Base-by-base conservation (phyloP, 345 rosid genomes). In the Euphorbia peplus region DNA sequence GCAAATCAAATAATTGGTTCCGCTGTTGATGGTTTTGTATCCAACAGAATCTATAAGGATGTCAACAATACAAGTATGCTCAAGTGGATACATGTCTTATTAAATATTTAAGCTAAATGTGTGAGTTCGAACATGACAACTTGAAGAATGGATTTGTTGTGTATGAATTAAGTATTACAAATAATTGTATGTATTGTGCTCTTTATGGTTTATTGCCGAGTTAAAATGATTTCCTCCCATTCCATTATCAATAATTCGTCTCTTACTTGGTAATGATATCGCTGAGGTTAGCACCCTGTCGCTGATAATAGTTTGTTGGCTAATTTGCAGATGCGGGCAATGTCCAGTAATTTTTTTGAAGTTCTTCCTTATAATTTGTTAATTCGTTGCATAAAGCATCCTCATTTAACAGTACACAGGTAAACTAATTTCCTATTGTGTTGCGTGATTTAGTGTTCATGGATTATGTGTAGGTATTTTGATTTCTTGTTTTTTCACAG, bases 341-440 rank as follows among this genome's bases (percentile, higher is more conserved):
- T 68, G 57, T 79, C 83, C 78, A 77, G 75, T 71, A 76, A 79
- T 39, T 65, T 5, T 75, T 89, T 89, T 72, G 68, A 70, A 73
- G 71, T 77, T 50, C 54, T 87, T 69, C 91, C 96, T 8, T 75
- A 73, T 70, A 78, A 82, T 63, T 52, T 89, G 75, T 76, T 89
- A 64, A 55, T 87, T 30, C 57, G 56, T 29, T 74, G 91, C 77
- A 51, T 85, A 56, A 83, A 79, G 81, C 90, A 89, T 79, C 87
- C 90, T 28, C 56, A 76, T 67, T 74, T 91, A 70, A 83, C 89
- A 5, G 73, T 91, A 60, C 71, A 85, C 72, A 85, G 96, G 97
- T 91, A 14, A 14, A 76, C 63, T 63, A 44, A 63, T 56, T 51
- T 24, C 73, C 50, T 3, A 14, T 56, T 60, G 14, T 64, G 60